Evolutionary conservation across 148 eudicot genomes (phyloP), one percentile per base, ranked within the genome.

Genomic region (Limonium bicolor): DNA sequence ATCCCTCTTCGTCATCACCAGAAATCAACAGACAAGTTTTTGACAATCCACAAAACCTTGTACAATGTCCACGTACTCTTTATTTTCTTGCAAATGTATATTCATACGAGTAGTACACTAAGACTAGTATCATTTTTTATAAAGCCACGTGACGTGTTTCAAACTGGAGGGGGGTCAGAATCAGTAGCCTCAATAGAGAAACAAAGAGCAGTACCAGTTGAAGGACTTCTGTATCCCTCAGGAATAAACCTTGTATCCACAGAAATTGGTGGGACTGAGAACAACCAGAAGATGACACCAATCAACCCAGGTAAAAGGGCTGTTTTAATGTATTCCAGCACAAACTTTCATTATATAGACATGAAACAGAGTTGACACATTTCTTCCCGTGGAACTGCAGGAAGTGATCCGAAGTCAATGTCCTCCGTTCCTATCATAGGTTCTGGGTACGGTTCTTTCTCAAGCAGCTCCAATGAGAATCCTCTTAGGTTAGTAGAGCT

Each of bases 401-500:
- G 74, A 55, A 52, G 61, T 37, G 68, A 60, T 47, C 43, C 50
- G 22, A 72, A 71, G 56, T 66, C 84, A 36, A 46, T 41, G 8
- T 20, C 27, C 30, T 66, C 73, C 33, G 46, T 71, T 32, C 74
- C 65, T 40, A 84, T 79, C 65, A 75, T 74, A 21, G 85, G 67
- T 40, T 68, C 72, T 47, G 88, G 71, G 47, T 56, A 53, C 28
- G 78, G 53, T 30, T 66, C 61, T 47, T 24, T 38, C 20, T 53
- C 78, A 39, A 63, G 66, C 60, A 62, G 48, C 48, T 71, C 78
- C 31, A 86, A 74, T 30, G 73, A 52, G 71, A 78, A 60, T 65
- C 62, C 77, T 33, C 71, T 64, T 36, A 40, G 87, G 97, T 80
- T 32, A 72, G 92, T 70, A 20, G 7, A 14, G n/a, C n/a, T n/a